Base-by-base conservation (phyloP, 2,329 filamentous ascomycete genomes). In the Botrytis sinoallii region DNA sequence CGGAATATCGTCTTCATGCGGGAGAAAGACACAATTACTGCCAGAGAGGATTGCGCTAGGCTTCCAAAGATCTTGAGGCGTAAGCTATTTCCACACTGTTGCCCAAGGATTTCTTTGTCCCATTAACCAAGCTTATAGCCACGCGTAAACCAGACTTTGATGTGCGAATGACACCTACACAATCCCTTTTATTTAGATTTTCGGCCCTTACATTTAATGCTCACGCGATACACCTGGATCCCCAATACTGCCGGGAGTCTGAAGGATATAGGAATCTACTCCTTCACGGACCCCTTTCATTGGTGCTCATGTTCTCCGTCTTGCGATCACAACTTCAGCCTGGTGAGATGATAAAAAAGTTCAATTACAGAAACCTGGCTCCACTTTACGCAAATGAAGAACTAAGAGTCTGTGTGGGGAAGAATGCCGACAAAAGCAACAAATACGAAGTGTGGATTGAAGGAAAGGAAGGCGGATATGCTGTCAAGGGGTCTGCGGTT, bases 151-250 rank as follows among this genome's bases (percentile, higher is more conserved):
- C 89, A 0, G 84, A 87, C 65, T 88, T 89, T 77, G 84, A 83
- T 29, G 85, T 92, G 77, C 83, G 84, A 0, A 83, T 97, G 38
- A 87, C 84, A 0, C 93, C 94, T 0, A 90, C 91, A 3, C 85
- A 88, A 4, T 85, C 88, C 7, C 88, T 98, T 7, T 89, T 99
- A 71, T 97, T 97, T 84, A 90, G 95, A 74, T 98, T 95, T 85
- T 96, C 92, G 32, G 94, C 94, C 0, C 88, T 99, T 48, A 95
- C 93, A 3, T 95, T 94, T 85, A 99, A 99, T 82, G 93, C 94
- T 1, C 96, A 99, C 83, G 86, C 88, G 25, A 98, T 99, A 78
- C 96, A 99, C 83, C 86, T 97, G 35, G 93, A 98, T 81, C 87
- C 86, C 1, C 80, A 86, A 61, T 97, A 93, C 83, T 90, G 90